Evolutionary conservation across 441 rosid genomes (phyloP).

Genomic region (Metrosideros polymorpha): DNA sequence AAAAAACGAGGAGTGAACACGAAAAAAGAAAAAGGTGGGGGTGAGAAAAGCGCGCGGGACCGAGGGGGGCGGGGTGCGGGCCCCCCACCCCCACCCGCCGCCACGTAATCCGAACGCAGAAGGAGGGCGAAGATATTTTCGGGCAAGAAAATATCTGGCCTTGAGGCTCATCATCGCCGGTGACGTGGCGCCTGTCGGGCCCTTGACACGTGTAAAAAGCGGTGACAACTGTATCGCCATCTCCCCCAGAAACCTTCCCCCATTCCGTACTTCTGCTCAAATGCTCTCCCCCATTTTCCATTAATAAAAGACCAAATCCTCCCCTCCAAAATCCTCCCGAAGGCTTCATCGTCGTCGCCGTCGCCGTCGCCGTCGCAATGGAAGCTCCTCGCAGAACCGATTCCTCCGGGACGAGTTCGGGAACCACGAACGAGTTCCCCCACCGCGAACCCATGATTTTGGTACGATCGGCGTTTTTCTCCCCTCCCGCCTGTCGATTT

Average conservation of each 20-base stretch:
- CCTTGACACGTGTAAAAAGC: constrained; percentile 37
- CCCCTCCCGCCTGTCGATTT: background rate
- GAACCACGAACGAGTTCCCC: background rate
- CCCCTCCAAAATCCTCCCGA: background rate
- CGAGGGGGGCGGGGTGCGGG: background rate
- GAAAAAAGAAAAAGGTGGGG: background rate
- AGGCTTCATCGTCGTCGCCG: background rate
- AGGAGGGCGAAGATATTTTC: constrained; percentile 24
- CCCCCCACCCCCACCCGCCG: background rate
- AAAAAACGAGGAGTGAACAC: background rate
- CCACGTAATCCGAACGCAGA: background rate
- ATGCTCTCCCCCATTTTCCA: too few relatives aligned
- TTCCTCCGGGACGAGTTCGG: background rate
- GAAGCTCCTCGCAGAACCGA: background rate
- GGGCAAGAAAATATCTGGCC: constrained; percentile 26
- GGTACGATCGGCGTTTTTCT: background rate
- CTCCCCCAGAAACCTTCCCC: background rate
- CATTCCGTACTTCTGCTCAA: background rate
- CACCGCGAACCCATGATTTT: background rate
- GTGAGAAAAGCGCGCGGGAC: background rate
- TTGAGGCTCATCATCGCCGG: background rate
- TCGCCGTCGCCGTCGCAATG: background rate
- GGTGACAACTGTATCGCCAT: constrained; percentile 29
- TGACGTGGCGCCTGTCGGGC: constrained; percentile 29
- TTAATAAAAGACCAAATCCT: too few relatives aligned